Evolutionary conservation across 1,284 basidiomycete species (phyloP), one percentile per base, ranked within the genome.

Genomic region (Cryptococcus sp.): DNA sequence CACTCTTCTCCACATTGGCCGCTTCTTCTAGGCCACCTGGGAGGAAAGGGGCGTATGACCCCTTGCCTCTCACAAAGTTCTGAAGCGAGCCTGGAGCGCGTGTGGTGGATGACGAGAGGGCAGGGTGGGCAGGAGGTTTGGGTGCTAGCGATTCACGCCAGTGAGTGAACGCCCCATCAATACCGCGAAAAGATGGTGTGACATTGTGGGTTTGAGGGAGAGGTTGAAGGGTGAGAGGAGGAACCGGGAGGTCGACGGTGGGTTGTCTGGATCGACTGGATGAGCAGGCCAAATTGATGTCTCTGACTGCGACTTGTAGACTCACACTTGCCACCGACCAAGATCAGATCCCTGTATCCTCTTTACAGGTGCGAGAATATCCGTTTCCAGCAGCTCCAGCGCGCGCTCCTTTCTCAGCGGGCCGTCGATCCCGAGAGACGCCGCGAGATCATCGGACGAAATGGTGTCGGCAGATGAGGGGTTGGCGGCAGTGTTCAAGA

Each of bases 51-150:
- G 95, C 85, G 75, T 94, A 86, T 23, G 89, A 88, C 35, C 91
- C 88, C 76, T 94, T 96, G 48, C 94, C 94, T 57, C 93, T 81
- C 8, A 97, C 92, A 76, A 98, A 98, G 61, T 85, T 87, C 62
- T 83, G 83, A 46, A 80, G 81, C 1, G 86, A 82, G 7, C 85
- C 89, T 4, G 91, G 92, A 9, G 88, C 88, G 56, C 93, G 84
- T 57, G 87, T 84, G 59, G 95, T 80, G 12, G 90, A 89, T 8
- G 89, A 91, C 16, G 89, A 92, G 2, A 86, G 87, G 5, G 87
- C 78, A 2, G 64, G 88, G 82, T 64, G 85, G 80, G 66, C 74
- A 2, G 75, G 71, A 72, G 77, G 62, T 77, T 74, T 64, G 72
- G 84, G 74, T 0, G 76, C 69, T 11, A 77, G 63, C 28, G 72